Base-by-base conservation (phyloP, 1,139 yeast genomes). In the Suhomyces yuchorum region DNA sequence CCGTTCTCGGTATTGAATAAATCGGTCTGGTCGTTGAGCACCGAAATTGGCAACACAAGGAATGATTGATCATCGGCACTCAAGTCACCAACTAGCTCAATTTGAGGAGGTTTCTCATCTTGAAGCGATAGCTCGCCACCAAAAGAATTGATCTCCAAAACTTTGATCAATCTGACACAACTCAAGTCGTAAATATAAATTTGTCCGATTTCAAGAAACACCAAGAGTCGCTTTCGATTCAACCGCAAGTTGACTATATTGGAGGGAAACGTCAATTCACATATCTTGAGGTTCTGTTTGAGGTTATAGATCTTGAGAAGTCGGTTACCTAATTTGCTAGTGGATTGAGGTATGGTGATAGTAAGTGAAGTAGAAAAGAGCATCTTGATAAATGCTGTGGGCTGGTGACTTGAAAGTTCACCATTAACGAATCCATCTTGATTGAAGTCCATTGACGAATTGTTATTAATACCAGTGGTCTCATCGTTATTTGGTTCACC, bases 121-220 rank as follows among this genome's bases (percentile, higher is more conserved):
- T 22, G 34, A 9, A 47, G 35, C 11, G 46, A 42, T 18, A 48
- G 17, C 6, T 43, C 48, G 15, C 40, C 46, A n/a, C 47, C 43
- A 28, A 24, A 44, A 6, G 45, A 33, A 35, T 45, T 48, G 37
- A 48, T 48, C 47, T 82, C 88, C 44, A 86, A 74, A 1, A 87
- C 82, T 59, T 84, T 87, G 28, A 85, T 61, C 22, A 85, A 70
- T 54, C 85, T 76, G 71, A 87, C 85, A 57, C 87, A 85, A 53
- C 87, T 82, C 53, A 87, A 79, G 61, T 87, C 93, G 61, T 87
- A 87, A 22, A 86, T 74, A 58, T 81, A 84, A 9, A 87, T 79
- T 53, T 85, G 87, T 43, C 85, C 89, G 34, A 65, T 57, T 51
- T 81, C 79, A 43, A 86, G 64, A 12, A 84, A 70, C 18, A 85